Conservation (phyloP, 2,329 filamentous ascomycete genomes). For the Zasmidium angulare region DNA sequence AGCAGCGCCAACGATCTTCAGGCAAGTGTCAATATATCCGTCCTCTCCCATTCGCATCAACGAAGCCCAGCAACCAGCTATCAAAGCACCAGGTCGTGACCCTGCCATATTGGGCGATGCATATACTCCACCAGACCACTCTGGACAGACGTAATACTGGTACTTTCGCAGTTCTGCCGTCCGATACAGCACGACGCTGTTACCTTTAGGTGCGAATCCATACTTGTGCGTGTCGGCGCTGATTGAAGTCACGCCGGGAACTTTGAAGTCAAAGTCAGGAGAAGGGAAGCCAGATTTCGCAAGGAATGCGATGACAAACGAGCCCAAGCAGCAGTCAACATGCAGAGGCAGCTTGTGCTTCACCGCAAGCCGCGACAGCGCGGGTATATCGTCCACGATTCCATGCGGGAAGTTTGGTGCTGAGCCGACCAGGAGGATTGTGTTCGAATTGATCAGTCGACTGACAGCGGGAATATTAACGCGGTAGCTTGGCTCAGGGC, state of each 20-base stretch:
- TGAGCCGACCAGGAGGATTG: constrained; percentile 86
- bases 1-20: constrained; percentile 81
- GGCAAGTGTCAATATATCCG: constrained; percentile 84
- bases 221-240: constrained; percentile 99
- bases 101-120: constrained; percentile 90
- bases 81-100: constrained; percentile 86
- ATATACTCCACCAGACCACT: constrained; percentile 96
- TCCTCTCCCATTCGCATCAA: constrained; percentile 84
- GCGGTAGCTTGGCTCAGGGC: constrained; percentile 81
- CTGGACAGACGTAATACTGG: constrained; percentile 94
- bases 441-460: constrained; percentile 90
- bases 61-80: constrained; percentile 92
- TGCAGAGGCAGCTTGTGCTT: constrained; percentile 82
- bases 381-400: constrained; percentile 91
- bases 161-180: constrained; percentile 74
- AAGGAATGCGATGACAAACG: constrained; percentile 89
- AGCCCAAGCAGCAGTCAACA: constrained; percentile 96
- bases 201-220: constrained; percentile 96
- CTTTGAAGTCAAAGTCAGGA: constrained; percentile 86
- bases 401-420: constrained; percentile 98
- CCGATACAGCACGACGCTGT: constrained; percentile 89
- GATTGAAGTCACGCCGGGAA: constrained; percentile 92
- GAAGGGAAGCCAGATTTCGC: constrained; percentile 90
- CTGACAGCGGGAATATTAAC: constrained; percentile 76
- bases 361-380: constrained; percentile 77